Base-by-base conservation (phyloP, 2,329 filamentous ascomycete genomes). In the Exophiala sideris region DNA sequence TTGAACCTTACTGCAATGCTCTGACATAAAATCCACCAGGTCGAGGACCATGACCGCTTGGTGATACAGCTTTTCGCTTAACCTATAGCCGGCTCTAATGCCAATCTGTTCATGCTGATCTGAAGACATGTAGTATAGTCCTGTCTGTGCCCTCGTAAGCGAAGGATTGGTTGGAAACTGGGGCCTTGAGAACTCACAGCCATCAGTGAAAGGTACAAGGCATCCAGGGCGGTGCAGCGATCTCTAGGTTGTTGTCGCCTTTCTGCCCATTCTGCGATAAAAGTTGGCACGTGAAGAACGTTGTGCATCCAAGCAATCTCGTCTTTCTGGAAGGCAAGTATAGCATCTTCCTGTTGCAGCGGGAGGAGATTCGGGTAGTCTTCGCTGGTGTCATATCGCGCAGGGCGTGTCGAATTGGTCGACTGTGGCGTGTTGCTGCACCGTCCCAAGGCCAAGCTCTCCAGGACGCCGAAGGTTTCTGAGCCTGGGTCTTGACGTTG, bases 391-490 rank as follows among this genome's bases (percentile, higher is more conserved):
- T 16, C 38, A 40, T 40, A 40, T 18, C 38, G 16, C 38, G 38
- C 38, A 40, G 38, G 38, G 11, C 38, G 38, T 14, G 14, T 40
- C 12, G 38, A 40, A 40, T 40, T 14, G 2, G 38, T 40, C n/a
- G 41, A 45, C 12, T 45, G 41, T 29, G 41, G 16, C 6, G 41
- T 45, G 41, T 45, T 32, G 24, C 18, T 45, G 10, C 24, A 32
- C n/a, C 41, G 8, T 21, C 41, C 41, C 41, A 14, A 45, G 20
- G 41, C 41, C 41, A 45, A 29, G n/a, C 24, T 45, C 24, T 45
- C 41, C 18, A 45, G 41, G 16, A 45, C 41, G 12, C 41, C 41
- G n/a, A 45, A 45, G 16, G 41, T 45, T 29, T 45, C 41, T 32
- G 24, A 45, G n/a, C 41, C 24, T 45, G 41, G 41, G 6, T 45